These are phyloP conservation scores for Rhododendron ferrugineum DNA, from an alignment of 148 eudicot species.

Conservation along the genomic window DNA sequence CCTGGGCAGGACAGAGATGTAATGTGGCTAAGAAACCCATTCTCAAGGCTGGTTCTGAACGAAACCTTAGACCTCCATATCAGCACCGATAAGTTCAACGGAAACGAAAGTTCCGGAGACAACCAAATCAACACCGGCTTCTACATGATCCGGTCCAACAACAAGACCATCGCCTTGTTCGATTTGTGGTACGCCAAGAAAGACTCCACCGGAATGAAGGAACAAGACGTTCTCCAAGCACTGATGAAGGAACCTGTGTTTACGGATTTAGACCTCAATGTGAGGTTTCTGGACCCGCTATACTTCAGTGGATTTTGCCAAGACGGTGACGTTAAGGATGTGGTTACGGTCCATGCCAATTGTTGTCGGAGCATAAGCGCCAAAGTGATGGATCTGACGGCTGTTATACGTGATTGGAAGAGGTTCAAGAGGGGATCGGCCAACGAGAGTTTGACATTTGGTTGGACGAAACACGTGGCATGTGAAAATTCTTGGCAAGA, in stretches of 20 bases:
- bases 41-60: constrained; percentile 28
- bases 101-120: constrained; percentile 26
- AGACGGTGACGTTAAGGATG: constrained; percentile 38
- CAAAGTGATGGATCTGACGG: constrained; percentile 49
- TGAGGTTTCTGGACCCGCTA: constrained; percentile 43
- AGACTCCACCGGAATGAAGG: constrained; percentile 52
- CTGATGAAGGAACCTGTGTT: constrained; percentile 26
- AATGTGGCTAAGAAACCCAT: constrained; percentile 70
- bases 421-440: constrained; percentile 13
- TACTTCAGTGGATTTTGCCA: constrained; percentile 69
- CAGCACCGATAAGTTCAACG: constrained; percentile 41
- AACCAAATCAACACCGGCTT: constrained; percentile 76
- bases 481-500: constrained; percentile 37
- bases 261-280: constrained; percentile 20
- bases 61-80: constrained; percentile 42
- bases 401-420: constrained; percentile 49
- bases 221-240: constrained; percentile 58
- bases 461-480: constrained; percentile 36
- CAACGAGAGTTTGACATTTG: constrained; percentile 20
- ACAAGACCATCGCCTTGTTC: constrained; percentile 48
- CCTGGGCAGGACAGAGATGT: constrained; percentile 54
- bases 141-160: constrained; percentile 60
- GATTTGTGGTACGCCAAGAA: constrained; percentile 55
- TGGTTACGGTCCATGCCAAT: constrained; percentile 72
- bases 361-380: constrained; percentile 70